phyloP scores from a whole-genome alignment of 2,329 filamentous ascomycete species.

The Septoria linicola region DNA sequence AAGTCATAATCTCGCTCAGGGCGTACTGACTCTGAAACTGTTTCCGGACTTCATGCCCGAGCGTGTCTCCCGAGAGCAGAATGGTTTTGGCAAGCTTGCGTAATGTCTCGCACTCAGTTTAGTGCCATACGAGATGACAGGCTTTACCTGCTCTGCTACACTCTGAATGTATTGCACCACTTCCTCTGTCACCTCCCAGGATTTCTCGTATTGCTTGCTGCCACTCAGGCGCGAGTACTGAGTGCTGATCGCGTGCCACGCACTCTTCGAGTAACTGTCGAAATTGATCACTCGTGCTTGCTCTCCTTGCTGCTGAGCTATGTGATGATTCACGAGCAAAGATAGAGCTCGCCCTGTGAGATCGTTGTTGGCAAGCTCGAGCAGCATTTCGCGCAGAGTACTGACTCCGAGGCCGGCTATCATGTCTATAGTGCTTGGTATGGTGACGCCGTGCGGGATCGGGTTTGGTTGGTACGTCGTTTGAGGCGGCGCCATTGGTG shows the following conservation, averaged over 20 bases:
- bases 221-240: conserved; percentile 2
- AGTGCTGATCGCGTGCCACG: conserved; percentile 3
- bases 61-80: conserved; percentile 3
- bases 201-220: conserved; percentile 11
- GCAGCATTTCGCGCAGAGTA: too few relatives aligned
- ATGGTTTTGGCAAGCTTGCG: conserved; percentile 16
- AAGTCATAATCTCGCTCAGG: neutral
- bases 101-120: conserved; percentile 16
- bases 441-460: too few relatives aligned
- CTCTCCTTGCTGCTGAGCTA: neutral
- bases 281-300: conserved; percentile 3
- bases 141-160: neutral
- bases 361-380: neutral
- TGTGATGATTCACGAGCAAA: neutral
- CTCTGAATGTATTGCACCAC: conserved; percentile 10
- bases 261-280: neutral
- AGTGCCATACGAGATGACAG: conserved; percentile 5
- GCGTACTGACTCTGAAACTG: conserved; percentile 5
- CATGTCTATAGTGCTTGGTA: too few relatives aligned
- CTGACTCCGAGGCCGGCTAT: too few relatives aligned
- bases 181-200: conserved; percentile 3
- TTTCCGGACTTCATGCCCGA: conserved; percentile 11
- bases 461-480: too few relatives aligned
- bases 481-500: too few relatives aligned
- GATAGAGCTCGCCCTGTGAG: neutral